These are phyloP conservation scores for Kappamyces sp. DNA, from an alignment of 192 early-diverging fungal genomes.

Conservation along the genomic window DNA sequence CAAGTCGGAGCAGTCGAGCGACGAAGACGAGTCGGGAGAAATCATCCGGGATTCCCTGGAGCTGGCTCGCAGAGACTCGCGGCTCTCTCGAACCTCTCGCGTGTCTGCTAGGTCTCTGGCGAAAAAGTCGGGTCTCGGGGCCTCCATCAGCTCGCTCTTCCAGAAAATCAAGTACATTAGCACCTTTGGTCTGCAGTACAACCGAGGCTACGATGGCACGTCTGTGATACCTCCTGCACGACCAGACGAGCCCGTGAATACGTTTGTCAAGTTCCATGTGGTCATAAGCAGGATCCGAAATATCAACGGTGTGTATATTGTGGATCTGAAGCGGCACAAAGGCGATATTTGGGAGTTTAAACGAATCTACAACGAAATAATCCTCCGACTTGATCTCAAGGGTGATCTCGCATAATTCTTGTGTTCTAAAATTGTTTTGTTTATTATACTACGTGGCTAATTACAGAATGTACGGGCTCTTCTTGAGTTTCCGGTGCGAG, in stretches of 20 bases:
- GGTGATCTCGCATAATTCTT: no score
- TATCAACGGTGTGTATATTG: slow-evolving; percentile 46
- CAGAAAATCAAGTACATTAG: slow-evolving; percentile 18
- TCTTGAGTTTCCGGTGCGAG: no score
- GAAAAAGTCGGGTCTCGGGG: no score
- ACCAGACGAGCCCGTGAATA: not conserved
- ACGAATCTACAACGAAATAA: slow-evolving; percentile 34
- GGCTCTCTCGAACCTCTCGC: no score
- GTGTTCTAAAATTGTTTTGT: no score
- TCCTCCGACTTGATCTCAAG: not conserved
- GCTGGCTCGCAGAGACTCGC: no score
- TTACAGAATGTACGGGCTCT: no score
- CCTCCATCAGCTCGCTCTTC: slow-evolving; percentile 4
- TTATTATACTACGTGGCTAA: no score
- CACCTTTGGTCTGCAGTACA: slow-evolving; percentile 25
- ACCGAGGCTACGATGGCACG: slow-evolving; percentile 23
- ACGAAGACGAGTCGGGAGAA: not conserved
- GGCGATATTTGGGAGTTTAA: slow-evolving; percentile 56
- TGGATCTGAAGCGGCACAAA: slow-evolving; percentile 42
- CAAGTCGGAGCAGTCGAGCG: slow-evolving; percentile 19
- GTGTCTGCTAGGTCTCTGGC: no score
- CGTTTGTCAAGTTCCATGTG: slow-evolving; percentile 76
- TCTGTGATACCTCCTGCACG: not conserved
- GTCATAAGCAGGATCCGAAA: slow-evolving; percentile 90
- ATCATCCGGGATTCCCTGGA: not conserved